Percentiles rank a stretch among this genome's conserved stretches.
Evolutionary conservation across 176 grass and related monocot species (phyloP).

Genomic region (Bonia amplexicaulis): DNA sequence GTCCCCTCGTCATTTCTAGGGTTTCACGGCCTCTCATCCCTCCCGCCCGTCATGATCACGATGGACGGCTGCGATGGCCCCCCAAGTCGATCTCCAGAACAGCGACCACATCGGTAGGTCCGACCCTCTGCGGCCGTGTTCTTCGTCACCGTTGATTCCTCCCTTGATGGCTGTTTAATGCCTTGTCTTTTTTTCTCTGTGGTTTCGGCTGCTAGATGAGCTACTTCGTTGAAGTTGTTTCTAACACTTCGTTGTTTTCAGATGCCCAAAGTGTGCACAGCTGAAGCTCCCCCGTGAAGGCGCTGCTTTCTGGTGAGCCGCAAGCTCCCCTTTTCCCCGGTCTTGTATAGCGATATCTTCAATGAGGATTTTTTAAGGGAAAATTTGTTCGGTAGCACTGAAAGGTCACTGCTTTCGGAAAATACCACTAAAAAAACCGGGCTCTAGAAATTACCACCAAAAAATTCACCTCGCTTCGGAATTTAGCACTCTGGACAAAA

Average conservation of each 20-base stretch:
- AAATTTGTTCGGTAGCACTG: too few species aligned
- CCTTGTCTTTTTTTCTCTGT: slow-evolving; percentile 35
- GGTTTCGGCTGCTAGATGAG: slow-evolving; percentile 18
- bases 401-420: too few species aligned
- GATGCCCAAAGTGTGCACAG: slow-evolving; percentile 83
- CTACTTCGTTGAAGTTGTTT: not conserved
- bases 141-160: slow-evolving; percentile 51
- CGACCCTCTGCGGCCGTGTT: slow-evolving; percentile 43
- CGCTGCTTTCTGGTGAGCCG: slow-evolving; percentile 84
- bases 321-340: not conserved
- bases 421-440: too few species aligned
- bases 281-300: slow-evolving; percentile 77
- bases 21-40: slow-evolving; percentile 19
- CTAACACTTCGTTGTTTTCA: slow-evolving; percentile 35
- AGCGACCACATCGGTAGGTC: slow-evolving; percentile 46
- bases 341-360: not conserved
- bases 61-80: slow-evolving; percentile 11
- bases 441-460: too few species aligned
- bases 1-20: slow-evolving; percentile 27
- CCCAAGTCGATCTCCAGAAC: not conserved
- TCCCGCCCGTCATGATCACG: not conserved
- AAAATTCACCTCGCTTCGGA: too few species aligned
- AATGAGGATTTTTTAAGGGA: not conserved
- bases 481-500: too few species aligned
- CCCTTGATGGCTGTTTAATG: slow-evolving; percentile 67